A percentile compares a stretch with the other conserved stretches of the same genome.
Conservation (phyloP, 768 basidiomycete species). For the Rossbeevera mucosa region DNA sequence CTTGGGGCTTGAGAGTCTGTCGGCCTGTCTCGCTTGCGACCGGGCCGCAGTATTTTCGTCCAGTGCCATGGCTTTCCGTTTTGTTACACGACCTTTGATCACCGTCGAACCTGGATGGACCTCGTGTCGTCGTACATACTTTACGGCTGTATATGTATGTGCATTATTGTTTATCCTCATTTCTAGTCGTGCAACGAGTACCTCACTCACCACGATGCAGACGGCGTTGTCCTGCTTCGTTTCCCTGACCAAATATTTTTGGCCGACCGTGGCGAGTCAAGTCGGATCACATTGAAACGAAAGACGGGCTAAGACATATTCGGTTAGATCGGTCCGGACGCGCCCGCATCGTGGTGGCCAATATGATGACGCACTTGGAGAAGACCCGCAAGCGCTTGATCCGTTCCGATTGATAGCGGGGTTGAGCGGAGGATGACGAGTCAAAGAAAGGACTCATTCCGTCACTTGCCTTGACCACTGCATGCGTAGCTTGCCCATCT, state of each 20-base stretch:
- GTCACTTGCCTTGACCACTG: conserved; percentile 28
- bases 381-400: conserved; percentile 33
- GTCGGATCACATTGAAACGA: no score
- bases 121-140: background rate
- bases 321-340: background rate
- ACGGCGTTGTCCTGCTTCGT: background rate
- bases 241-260: background rate
- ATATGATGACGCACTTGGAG: conserved; percentile 27
- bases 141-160: background rate
- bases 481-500: conserved; percentile 18
- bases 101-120: background rate
- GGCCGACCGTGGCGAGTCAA: background rate
- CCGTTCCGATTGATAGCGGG: conserved; percentile 42
- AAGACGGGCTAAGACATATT: background rate
- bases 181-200: background rate
- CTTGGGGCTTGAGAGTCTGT: background rate
- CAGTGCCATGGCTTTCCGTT: background rate
- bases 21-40: background rate
- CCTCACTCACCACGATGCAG: background rate
- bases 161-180: background rate
- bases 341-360: background rate
- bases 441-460: conserved; percentile 31
- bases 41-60: background rate
- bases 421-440: conserved; percentile 28
- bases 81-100: background rate